Evolutionary conservation across 2,329 filamentous ascomycete species (phyloP), one percentile per base, ranked within the genome.

Genomic region (Venturiaceae sp.): DNA sequence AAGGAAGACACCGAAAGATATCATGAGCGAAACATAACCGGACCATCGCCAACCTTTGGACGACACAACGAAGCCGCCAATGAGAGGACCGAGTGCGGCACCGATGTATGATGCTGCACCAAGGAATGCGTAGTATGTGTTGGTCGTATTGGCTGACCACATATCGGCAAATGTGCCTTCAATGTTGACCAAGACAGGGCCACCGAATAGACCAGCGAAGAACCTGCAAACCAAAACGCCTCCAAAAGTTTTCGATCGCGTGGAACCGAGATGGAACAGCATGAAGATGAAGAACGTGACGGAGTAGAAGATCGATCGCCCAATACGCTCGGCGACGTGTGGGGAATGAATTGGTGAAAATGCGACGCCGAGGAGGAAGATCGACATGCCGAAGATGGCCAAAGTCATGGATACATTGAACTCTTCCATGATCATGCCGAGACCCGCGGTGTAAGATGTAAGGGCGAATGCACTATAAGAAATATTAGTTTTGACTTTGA

Each of bases 171-270:
- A 68, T 16, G 68, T 70, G 19, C 68, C 68, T 59, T 69, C 68
- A 46, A 68, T 67, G 28, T 69, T 36, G 13, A 66, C 66, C 13
- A 67, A 56, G 54, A 60, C 63, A 3, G 68, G 68, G 16, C 68
- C 67, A 41, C 68, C 68, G 62, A 87, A 87, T 68, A 86, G 68
- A 0, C 88, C 86, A 53, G 88, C 88, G 64, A 91, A 88, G 74
- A 92, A 84, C 2, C 84, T 74, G 28, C 82, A 71, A 8, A 84
- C 68, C 53, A 77, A 75, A 2, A 87, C 63, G 0, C 72, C 75
- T 0, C 70, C 77, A 16, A 85, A 79, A 33, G 68, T 76, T 23
- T 76, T 71, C 0, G 78, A 74, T 34, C 82, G 74, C 0, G 78
- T 82, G 0, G 77, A 75, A 2, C 82, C 83, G 1, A 85, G 65